phyloP scores from a whole-genome alignment of 2,329 filamentous ascomycete species.

The Neodidymelliopsis sp. region DNA sequence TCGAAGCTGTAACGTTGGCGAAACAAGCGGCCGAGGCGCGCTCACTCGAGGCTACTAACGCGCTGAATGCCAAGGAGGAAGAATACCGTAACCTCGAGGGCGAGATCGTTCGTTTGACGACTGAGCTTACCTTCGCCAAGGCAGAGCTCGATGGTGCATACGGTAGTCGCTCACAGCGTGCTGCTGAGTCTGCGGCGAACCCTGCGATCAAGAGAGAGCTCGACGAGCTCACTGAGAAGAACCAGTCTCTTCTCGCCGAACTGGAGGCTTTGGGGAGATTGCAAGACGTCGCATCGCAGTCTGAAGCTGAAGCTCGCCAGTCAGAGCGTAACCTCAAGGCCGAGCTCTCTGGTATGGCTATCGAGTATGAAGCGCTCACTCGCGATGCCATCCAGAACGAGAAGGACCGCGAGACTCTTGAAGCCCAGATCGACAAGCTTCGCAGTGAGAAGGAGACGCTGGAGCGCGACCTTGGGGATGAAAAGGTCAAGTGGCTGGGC shows the following conservation, averaged over 20 bases:
- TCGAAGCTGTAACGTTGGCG: constrained; percentile 36
- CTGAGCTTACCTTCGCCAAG: constrained; percentile 86
- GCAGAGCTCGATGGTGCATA: constrained; percentile 96
- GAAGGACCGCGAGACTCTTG: constrained; percentile 71
- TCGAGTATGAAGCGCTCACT: constrained; percentile 74
- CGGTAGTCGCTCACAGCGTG: constrained; percentile 74
- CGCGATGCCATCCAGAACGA: constrained; percentile 74
- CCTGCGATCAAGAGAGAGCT: constrained; percentile 68
- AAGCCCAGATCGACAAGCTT: constrained; percentile 68
- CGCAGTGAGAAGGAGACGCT: constrained; percentile 69
- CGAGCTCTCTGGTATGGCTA: constrained; percentile 72
- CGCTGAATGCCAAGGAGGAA: constrained; percentile 44
- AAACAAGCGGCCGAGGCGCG: constrained; percentile 45
- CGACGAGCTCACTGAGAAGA: constrained; percentile 60
- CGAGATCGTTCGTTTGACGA: constrained; percentile 71
- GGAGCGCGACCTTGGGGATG: constrained; percentile 71
- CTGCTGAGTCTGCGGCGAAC: constrained; percentile 66
- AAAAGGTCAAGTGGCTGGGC: constrained; percentile 71
- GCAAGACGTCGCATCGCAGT: constrained; percentile 45
- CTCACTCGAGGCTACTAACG: constrained; percentile 36
- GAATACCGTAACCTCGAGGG: constrained; percentile 60
- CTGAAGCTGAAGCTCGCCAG: constrained; percentile 46
- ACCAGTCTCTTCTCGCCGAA: constrained; percentile 52
- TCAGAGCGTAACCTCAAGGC: constrained; percentile 62
- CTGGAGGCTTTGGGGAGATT: constrained; percentile 53